A percentile compares a stretch with the other conserved stretches of the same genome.
Conservation (phyloP, 2,329 filamentous ascomycete genomes). For the Exophiala sp. region DNA sequence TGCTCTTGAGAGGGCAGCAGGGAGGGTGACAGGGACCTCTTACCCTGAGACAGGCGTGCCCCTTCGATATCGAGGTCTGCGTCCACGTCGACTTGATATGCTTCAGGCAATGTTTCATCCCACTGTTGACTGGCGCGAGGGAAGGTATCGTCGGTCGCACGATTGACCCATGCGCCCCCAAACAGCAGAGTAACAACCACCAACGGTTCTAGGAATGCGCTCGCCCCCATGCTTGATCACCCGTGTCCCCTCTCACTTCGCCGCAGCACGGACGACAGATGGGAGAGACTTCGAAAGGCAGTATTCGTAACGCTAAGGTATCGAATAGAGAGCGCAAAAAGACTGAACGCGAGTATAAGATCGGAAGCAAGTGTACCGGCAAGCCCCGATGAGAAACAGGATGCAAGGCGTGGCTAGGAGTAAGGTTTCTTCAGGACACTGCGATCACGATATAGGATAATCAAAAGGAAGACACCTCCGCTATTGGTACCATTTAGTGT, state of each 20-base stretch:
- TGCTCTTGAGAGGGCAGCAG: conserved; percentile 41
- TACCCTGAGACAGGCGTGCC: conserved; percentile 19
- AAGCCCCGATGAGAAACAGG: no score
- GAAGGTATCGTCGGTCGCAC: conserved; percentile 40
- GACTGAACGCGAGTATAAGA: no score
- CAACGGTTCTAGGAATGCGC: conserved; percentile 59
- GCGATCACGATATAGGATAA: no score
- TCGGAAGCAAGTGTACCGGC: no score
- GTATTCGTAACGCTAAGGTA: no score
- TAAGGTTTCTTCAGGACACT: no score
- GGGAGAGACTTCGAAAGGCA: no score
- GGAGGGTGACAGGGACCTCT: conserved; percentile 39
- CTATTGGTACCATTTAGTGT: no score
- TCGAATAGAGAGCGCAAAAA: no score
- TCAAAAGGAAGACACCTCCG: no score
- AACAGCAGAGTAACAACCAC: conserved; percentile 59
- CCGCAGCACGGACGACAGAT: neutral
- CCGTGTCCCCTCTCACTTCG: neutral
- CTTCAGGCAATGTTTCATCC: conserved; percentile 19
- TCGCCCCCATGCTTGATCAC: conserved; percentile 47
- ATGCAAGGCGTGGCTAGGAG: no score
- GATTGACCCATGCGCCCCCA: conserved; percentile 61
- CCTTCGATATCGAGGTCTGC: conserved; percentile 17
- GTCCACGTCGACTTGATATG: conserved; percentile 7
- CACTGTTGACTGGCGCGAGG: conserved; percentile 18